These are phyloP conservation scores for Lotus japonicus DNA, from an alignment of 306 rosid genomes.

Conservation along the genomic window DNA sequence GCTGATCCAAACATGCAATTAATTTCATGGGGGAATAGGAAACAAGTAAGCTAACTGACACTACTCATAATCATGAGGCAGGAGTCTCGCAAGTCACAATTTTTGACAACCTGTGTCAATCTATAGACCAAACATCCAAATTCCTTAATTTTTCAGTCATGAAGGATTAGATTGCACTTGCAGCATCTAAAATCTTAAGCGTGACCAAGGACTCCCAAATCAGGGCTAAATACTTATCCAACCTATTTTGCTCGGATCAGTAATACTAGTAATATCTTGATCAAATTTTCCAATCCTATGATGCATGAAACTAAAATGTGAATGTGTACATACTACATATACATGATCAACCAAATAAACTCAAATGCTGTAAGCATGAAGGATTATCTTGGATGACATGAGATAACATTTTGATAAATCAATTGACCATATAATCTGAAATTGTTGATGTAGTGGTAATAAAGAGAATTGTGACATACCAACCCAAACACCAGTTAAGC, in stretches of 20 bases:
- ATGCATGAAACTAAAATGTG: background rate
- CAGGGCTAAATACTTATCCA: background rate
- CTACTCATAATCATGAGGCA: too few species aligned
- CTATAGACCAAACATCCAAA: background rate
- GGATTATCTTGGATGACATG: background rate
- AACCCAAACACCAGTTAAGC: conserved; percentile 90
- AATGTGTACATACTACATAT: too few species aligned
- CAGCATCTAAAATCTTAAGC: background rate
- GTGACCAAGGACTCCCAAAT: background rate
- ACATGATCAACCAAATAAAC: background rate
- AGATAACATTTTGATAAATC: background rate
- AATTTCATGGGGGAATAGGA: too few species aligned
- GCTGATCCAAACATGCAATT: too few species aligned
- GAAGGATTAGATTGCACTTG: background rate
- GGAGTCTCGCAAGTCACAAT: too few species aligned
- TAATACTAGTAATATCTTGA: background rate
- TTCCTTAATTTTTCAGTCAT: background rate
- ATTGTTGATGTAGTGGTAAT: background rate
- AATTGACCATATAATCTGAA: background rate
- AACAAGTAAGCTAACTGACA: too few species aligned
- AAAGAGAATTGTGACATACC: conserved; percentile 32
- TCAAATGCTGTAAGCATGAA: background rate
- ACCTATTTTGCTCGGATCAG: background rate
- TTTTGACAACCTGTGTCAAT: background rate
- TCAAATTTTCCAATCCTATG: background rate